Percentiles rank a stretch among this genome's conserved stretches.
Evolutionary conservation across 257 asterid genomes (phyloP).

Genomic region (Nicotiana noctiflora): DNA sequence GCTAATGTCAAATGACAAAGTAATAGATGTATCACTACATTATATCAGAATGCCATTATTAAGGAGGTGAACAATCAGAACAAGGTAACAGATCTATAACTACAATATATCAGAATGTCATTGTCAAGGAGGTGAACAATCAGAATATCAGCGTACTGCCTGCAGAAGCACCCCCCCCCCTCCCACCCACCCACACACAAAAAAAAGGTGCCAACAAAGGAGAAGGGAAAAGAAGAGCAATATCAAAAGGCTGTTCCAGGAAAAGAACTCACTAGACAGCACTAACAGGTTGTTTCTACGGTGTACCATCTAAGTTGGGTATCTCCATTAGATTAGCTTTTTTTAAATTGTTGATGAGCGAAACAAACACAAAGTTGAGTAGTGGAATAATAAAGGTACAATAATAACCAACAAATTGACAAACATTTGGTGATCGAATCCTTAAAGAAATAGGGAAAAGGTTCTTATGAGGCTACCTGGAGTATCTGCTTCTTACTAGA

Average conservation of each 20-base stretch:
- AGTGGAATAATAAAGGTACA: not conserved
- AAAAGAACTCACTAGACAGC: not conserved
- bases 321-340: not conserved
- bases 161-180: not conserved
- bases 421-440: not conserved
- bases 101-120: not conserved
- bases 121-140: not conserved
- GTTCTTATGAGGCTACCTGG: slow-evolving; percentile 42
- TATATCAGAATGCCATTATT: not conserved
- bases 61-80: not conserved
- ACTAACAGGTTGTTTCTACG: not conserved
- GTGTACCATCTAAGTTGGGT: not conserved
- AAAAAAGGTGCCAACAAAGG: not conserved
- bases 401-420: not conserved
- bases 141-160: not conserved
- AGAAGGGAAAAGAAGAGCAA: not conserved
- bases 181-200: not conserved
- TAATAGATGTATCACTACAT: not conserved
- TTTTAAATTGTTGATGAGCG: not conserved
- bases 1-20: not conserved
- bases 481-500: slow-evolving; percentile 71
- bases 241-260: too few species aligned
- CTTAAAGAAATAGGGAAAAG: not conserved
- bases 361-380: not conserved
- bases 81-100: too few species aligned